phyloP scores from a whole-genome alignment of 2,329 filamentous ascomycete species.

The Periconia macrospinosa region DNA sequence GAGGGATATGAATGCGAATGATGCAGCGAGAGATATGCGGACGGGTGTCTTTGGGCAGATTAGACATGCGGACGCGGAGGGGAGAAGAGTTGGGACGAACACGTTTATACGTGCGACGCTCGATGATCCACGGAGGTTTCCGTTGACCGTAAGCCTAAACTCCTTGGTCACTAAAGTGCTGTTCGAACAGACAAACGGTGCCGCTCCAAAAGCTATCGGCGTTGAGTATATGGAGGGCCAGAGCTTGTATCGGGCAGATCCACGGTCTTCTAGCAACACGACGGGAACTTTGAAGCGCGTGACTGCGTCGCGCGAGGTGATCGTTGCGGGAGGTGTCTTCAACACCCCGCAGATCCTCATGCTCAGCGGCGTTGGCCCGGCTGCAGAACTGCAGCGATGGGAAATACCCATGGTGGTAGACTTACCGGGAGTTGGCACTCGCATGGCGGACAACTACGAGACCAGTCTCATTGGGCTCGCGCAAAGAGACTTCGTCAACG shows the following conservation, averaged over 20 bases:
- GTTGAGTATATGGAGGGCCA: constrained; percentile 55
- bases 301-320: constrained; percentile 47
- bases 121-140: constrained; percentile 52
- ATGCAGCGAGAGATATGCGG: too few species aligned
- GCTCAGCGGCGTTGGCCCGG: constrained; percentile 58
- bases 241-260: constrained; percentile 44
- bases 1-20: too few species aligned
- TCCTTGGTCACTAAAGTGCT: constrained; percentile 4
- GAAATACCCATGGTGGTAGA: neutral
- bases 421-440: too few species aligned
- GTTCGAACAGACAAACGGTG: constrained; percentile 10
- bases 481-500: too few species aligned
- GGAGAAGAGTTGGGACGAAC: too few species aligned
- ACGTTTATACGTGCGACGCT: too few species aligned
- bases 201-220: constrained; percentile 50
- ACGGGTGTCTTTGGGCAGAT: too few species aligned
- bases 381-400: neutral
- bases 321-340: constrained; percentile 58
- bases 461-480: too few species aligned
- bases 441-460: too few species aligned
- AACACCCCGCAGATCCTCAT: constrained; percentile 64
- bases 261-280: neutral
- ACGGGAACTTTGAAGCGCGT: neutral
- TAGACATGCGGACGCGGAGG: too few species aligned
- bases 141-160: constrained; percentile 13